phyloP scores from a whole-genome alignment of 139 green algal genomes.

The Haematococcus lacustris region DNA sequence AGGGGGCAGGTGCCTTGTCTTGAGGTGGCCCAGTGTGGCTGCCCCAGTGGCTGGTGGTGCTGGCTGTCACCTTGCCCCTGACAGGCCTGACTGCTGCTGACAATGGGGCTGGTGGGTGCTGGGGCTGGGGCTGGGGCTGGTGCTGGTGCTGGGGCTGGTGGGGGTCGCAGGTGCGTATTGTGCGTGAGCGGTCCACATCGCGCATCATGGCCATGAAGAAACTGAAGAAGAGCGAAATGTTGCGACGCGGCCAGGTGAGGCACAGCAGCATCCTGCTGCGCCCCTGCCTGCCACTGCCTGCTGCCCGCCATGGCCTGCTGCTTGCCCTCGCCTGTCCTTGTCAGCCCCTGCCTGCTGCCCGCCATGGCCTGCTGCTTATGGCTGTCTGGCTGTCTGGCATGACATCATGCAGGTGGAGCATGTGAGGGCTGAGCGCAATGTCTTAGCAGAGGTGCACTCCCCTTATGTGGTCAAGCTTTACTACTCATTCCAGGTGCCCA shows the following conservation, averaged over 20 bases:
- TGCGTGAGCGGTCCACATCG: constrained; percentile 64
- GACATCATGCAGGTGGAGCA: constrained; percentile 86
- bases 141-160: neutral
- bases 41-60: no score
- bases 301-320: neutral
- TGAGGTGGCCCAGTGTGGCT: no score
- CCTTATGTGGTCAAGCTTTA: constrained; percentile 87
- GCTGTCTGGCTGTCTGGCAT: no score
- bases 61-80: no score
- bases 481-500: constrained; percentile 95
- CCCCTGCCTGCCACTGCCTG: neutral
- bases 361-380: neutral
- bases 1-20: no score
- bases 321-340: neutral
- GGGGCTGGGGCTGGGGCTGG: no score
- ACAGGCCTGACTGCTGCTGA: no score
- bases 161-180: constrained; percentile 69
- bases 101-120: no score
- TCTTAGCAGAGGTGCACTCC: constrained; percentile 87
- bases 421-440: constrained; percentile 91
- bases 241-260: constrained; percentile 80
- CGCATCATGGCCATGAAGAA: constrained; percentile 97
- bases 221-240: constrained; percentile 93
- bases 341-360: neutral
- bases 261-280: neutral